phyloP scores from a whole-genome alignment of 495 filamentous ascomycete genomes.

The Melanomma pulvis-pyrius region DNA sequence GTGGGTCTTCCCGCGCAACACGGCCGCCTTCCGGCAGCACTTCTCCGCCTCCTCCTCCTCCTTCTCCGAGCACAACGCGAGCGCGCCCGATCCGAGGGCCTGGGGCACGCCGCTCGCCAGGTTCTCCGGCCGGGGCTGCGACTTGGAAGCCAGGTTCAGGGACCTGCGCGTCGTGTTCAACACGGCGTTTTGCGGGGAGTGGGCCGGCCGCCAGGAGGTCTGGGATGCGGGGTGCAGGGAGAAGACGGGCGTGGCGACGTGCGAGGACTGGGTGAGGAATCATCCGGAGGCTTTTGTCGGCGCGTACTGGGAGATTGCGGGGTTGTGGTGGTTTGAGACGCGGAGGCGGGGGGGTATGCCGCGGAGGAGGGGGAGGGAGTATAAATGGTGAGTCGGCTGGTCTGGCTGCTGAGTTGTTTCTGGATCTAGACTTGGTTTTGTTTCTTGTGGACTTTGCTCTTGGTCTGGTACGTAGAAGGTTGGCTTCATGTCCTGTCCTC shows the following conservation, averaged over 20 bases:
- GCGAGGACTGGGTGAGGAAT: conserved; percentile 41
- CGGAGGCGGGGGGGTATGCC: background rate
- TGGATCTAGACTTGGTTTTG: background rate
- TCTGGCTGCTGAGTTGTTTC: background rate
- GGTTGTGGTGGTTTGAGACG: conserved; percentile 29
- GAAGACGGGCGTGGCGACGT: conserved; percentile 32
- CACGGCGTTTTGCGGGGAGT: conserved; percentile 69
- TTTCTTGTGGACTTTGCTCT: background rate
- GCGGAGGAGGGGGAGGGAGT: background rate
- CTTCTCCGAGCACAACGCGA: background rate
- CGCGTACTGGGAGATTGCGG: conserved; percentile 40
- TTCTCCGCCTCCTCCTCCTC: background rate
- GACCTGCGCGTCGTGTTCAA: conserved; percentile 70
- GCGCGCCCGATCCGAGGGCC: conserved; percentile 18
- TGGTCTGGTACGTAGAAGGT: background rate
- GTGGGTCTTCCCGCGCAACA: conserved; percentile 33
- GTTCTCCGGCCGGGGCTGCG: conserved; percentile 61
- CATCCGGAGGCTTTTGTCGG: conserved; percentile 40
- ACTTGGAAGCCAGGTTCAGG: conserved; percentile 62
- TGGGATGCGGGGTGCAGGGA: conserved; percentile 19
- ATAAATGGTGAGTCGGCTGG: background rate
- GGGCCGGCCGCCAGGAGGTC: conserved; percentile 48
- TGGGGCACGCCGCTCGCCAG: conserved; percentile 35
- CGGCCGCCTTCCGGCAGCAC: background rate
- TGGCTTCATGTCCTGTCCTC: background rate